Base-by-base conservation (phyloP, 2,329 filamentous ascomycete species). In the Juglanconis oblonga region DNA sequence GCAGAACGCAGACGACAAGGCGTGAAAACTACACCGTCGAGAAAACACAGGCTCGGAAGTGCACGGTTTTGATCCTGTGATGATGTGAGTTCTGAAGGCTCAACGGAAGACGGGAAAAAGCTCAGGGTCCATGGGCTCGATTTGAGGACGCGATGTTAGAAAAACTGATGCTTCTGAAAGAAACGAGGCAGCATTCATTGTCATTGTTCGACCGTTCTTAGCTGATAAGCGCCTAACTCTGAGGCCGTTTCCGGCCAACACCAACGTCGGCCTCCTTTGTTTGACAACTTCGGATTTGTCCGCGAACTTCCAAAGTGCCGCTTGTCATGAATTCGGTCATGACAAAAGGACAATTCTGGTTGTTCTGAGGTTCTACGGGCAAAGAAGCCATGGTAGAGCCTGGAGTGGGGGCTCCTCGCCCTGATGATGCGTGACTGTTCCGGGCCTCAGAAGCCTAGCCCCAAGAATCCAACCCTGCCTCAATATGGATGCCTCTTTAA, bases 211-310 rank as follows among this genome's bases (percentile, higher is more conserved):
- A 44, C 31, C 40, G 35, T 38, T 50, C 29, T 11, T 51, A 13
- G 42, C 38, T 31, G 29, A 40, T 36, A 31, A 44, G 35, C n/a
- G 24, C 24, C 29, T 14, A n/a, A 13, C 51, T 3, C 45, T 17
- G 38, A 35, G 29, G 38, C 60, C 54, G 60, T 53, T 62, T 62
- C 60, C 60, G 60, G 57, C 10, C 35, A 24, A 38, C 24, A 11
- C 31, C 3, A 32, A 32, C 10, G 17, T 5, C 1, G 4, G 47
- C 6, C 13, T 14, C 10, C 60, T 62, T 62, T 62, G 60, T 62
- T 31, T 17, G 7, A 42, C 13, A 2, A 5, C 11, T 10, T 36
- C 38, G 31, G 3, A n/a, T 47, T 55, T 55, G 52, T 55, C 40
- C 32, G 42, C 31, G 5, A 55, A 3, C n/a, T 55, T 47, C 13